Base-by-base conservation (phyloP, 78 protist species). In the Dictyostelium citrinum region DNA sequence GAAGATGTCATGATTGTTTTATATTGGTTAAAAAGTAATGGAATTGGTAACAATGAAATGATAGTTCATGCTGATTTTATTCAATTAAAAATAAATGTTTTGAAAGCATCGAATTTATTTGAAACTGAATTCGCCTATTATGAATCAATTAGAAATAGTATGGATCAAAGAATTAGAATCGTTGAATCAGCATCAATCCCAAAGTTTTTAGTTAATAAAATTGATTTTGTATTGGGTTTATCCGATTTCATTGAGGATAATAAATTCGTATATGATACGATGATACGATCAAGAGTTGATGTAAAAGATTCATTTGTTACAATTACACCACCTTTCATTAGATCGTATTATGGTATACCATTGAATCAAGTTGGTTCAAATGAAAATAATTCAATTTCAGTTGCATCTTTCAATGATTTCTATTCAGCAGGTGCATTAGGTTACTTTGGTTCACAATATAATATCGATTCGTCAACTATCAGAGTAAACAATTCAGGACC, bases 211-310 rank as follows among this genome's bases (percentile, higher is more conserved):
- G 8, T 27, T 11, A 51, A 76, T 4, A 90, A 90, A 24, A 24
- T 95, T 60, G 95, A 95, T 58, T 90, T 95, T 24, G 9, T 95
- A 5, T 46, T 64, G 5, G 96, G 96, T 58, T 7, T 90, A 75
- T 76, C 95, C 0, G 95, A 91, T 31, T 82, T 91, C 41, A 55
- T 83, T 51, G 91, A 78, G 24, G 95, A 76, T 61, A 75, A 45
- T 27, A 55, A 45, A 58, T 60, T 29, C 2, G n/a, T n/a, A n/a
- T 10, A 33, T 37, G 29, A 68, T 9, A 7, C 9, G 20, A 49
- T 33, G 1, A 3, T 9, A 22, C 14, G 37, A 51, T 46, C 45
- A 14, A 24, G 45, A 77, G 16, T 8, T 14, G 45, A 7, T 27
- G n/a, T 24, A 41, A 9, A 22, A 6, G 33, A 41, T 77, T 35